Evolutionary conservation across 371 early-diverging fungal genomes (phyloP), one percentile per base, ranked within the genome.

Genomic region (Mortierella sp.): DNA sequence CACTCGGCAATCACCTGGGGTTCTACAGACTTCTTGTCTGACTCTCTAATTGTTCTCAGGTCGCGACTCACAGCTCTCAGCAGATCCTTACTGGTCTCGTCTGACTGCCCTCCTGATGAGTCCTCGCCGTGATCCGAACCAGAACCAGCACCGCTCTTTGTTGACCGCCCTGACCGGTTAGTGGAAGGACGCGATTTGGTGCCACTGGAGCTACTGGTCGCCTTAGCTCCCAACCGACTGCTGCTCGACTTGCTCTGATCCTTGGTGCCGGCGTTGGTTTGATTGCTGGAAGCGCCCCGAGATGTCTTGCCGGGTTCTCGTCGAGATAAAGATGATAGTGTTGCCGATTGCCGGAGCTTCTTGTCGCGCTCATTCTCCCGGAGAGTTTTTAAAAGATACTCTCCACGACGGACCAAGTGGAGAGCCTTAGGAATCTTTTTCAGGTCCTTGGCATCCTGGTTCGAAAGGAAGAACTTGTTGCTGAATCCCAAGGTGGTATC

Each of bases 361-460:
- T 79, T 86, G 75, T 86, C 86, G 0, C 82, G 86, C 54, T 86
- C 86, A 6, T 76, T 75, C 69, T 95, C 95, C 0, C 92, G 90
- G 37, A 97, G 88, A 3, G 95, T 90, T 89, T 97, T 96, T 74
- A 98, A 89, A 78, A 98, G 87, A 72, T 96, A 97, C 73, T 98
- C 97, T 31, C 96, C 96, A n/a, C 99, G 92, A 3, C 98, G 93
- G 5, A 92, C 94, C 51, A 98, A 87, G 86, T 97, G 98, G 53
- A 96, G 91, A 0, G 95, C 91, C 88, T 95, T 96, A 14, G 97
- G 97, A 21, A 96, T 93, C 70, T 89, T 86, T 50, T 89, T 90
- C 40, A 72, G 79, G 21, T 87, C 84, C n/a, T 87, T 82, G 74
- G 84, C 82, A 67, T 87, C 90, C 26, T 81, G 88, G 10, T 85